These are phyloP conservation scores for Prunus yedoensis DNA, from an alignment of 331 rosid genomes.

Conservation along the genomic window DNA sequence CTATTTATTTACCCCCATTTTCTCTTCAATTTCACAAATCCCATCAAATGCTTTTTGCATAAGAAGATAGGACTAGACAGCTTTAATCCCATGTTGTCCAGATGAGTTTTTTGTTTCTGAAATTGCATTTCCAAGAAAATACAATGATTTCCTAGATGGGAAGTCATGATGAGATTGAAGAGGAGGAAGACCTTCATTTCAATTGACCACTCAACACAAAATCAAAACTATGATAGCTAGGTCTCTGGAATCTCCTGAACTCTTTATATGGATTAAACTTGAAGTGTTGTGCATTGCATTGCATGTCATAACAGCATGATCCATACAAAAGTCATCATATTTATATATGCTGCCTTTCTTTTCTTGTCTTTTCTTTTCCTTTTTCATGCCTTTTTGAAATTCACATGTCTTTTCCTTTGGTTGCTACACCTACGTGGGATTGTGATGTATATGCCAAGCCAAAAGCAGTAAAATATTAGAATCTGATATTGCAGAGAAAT, in stretches of 20 bases:
- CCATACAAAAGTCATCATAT: neutral
- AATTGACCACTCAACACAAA: constrained; percentile 5
- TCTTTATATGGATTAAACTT: neutral
- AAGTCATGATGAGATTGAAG: neutral
- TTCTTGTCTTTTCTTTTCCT: too few relatives aligned
- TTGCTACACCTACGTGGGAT: neutral
- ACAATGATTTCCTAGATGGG: constrained; percentile 17
- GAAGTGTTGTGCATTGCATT: neutral
- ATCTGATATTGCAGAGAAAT: too few relatives aligned
- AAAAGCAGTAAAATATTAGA: neutral
- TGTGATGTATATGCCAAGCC: neutral
- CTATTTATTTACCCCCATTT: neutral
- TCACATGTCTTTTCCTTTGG: neutral
- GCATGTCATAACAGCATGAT: neutral
- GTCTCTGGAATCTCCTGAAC: neutral
- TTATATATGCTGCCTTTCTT: neutral
- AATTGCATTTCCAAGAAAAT: constrained; percentile 14
- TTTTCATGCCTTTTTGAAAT: neutral
- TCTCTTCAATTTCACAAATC: constrained; percentile 6
- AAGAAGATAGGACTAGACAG: constrained; percentile 8
- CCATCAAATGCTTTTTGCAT: constrained; percentile 9
- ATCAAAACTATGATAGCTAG: neutral
- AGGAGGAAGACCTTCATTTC: neutral
- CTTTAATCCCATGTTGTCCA: constrained; percentile 12
- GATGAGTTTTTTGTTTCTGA: neutral